Evolutionary conservation across 805 yeast genomes (phyloP).

Genomic region (Pichia thaimueangensis): DNA sequence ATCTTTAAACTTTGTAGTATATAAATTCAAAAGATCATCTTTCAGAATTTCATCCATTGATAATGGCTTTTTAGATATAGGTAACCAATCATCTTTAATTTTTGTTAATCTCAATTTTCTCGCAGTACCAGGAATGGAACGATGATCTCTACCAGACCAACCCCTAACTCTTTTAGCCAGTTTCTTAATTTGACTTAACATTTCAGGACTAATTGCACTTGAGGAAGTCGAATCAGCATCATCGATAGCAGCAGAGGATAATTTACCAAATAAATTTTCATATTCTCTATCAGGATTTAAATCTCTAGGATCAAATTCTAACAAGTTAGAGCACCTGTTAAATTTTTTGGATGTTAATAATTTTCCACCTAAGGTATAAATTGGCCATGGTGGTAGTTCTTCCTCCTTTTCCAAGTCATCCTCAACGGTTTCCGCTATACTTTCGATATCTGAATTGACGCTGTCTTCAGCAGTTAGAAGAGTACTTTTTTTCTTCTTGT

Average conservation of each 20-base stretch:
- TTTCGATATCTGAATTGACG: conserved; percentile 24
- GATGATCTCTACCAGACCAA: conserved; percentile 79
- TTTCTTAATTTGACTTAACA: conserved; percentile 55
- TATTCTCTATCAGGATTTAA: conserved; percentile 77
- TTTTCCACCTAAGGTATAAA: conserved; percentile 25
- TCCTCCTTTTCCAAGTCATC: conserved; percentile 25
- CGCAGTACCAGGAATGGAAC: conserved; percentile 67
- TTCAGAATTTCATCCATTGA: conserved; percentile 47
- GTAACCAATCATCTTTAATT: conserved; percentile 76
- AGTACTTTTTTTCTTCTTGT: conserved; percentile 12
- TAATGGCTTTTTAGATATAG: conserved; percentile 56
- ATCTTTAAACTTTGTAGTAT: conserved; percentile 23
- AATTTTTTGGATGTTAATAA: conserved; percentile 43
- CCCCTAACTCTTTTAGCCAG: conserved; percentile 57
- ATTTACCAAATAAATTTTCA: conserved; percentile 60
- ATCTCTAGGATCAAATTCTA: conserved; percentile 43
- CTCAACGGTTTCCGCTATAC: conserved; percentile 32
- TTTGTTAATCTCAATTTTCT: conserved; percentile 63
- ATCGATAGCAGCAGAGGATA: conserved; percentile 59
- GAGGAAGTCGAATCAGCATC: conserved; percentile 76
- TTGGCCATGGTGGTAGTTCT: conserved; percentile 17
- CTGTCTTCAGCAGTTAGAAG: conserved; percentile 9
- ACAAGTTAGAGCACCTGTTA: conserved; percentile 31
- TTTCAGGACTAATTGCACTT: conserved; percentile 61
- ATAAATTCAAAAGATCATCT: conserved; percentile 35